Evolutionary conservation across 2,329 filamentous ascomycete species (phyloP), one percentile per base, ranked within the genome.

Genomic region (Dryadomyces sulphureus): DNA sequence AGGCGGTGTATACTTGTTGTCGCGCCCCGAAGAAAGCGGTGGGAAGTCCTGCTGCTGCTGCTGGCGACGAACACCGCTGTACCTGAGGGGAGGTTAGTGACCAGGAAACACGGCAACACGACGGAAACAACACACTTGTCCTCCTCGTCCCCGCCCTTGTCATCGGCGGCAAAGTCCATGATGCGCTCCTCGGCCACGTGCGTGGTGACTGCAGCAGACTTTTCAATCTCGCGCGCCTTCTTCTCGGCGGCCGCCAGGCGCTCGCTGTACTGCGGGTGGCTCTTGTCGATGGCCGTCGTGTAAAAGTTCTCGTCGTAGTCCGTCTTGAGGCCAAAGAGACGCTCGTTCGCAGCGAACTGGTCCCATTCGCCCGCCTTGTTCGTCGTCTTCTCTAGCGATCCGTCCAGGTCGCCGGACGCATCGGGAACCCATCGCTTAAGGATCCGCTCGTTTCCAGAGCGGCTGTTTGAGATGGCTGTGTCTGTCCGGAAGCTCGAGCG

Each of bases 281-380:
- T 84, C 57, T 80, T 86, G 63, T 98, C 79, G 57, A 98, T 93
- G 36, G 77, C 67, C 9, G 92, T 98, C 1, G 92, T 98, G 65
- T 98, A 98, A 38, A 92, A 78, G 55, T 85, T 88, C 64, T 96
- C 92, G 57, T 96, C 80, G 60, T 96, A 98, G 56, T 88, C 87
- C 45, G 84, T 92, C 62, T 79, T 86, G 35, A 93, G 66, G 32
- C 92, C 92, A 58, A 94, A 96, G 25, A 87, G 77, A 47, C 79
- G 74, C 63, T 93, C 85, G 57, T 96, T 96, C 51, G 76, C 81
- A 48, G 85, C 84, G 58, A 98, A 98, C 61, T 98, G 92, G 60
- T 98, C 90, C 92, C 92, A 98, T 9, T 65, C 68, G 16, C 63
- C 57, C 45, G 60, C 62, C n/a, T 59, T 55, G 2, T 69, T 57